Evolutionary conservation across 148 eudicot genomes (phyloP).

Genomic region (Bassia scoparia): DNA sequence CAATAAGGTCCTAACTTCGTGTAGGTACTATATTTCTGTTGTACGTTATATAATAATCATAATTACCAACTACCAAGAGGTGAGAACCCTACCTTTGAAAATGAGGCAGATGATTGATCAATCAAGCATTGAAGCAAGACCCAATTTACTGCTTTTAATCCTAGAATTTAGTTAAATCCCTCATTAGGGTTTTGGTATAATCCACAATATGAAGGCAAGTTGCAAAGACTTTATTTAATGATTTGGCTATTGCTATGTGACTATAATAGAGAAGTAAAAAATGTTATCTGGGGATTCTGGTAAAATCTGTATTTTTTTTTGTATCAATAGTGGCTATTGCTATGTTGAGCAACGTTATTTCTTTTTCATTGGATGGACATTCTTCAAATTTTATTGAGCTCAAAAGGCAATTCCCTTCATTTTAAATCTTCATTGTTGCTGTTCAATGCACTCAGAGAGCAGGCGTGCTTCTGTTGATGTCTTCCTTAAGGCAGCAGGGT

Average conservation of each 20-base stretch:
- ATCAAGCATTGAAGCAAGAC: neutral
- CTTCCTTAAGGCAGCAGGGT: slow-evolving; percentile 93
- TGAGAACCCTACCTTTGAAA: neutral
- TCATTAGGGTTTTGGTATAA: too few relatives aligned
- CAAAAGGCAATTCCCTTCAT: neutral
- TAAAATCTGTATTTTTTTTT: too few relatives aligned
- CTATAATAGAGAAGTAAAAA: too few relatives aligned
- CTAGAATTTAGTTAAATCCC: too few relatives aligned
- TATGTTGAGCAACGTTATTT: too few relatives aligned
- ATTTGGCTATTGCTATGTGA: too few relatives aligned
- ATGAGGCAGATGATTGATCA: neutral
- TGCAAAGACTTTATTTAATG: too few relatives aligned
- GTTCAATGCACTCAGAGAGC: slow-evolving; percentile 54
- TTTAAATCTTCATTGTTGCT: neutral
- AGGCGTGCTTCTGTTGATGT: slow-evolving; percentile 81
- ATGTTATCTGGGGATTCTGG: too few relatives aligned
- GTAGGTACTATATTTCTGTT: neutral
- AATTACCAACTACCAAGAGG: neutral
- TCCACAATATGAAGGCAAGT: too few relatives aligned
- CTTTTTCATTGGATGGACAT: too few relatives aligned
- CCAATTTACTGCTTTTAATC: too few relatives aligned
- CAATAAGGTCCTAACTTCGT: neutral
- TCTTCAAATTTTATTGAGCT: neutral
- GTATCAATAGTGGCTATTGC: too few relatives aligned
- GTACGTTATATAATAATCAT: neutral